Base-by-base conservation (phyloP, 176 grass and related monocot genomes). In the Poa annua region DNA sequence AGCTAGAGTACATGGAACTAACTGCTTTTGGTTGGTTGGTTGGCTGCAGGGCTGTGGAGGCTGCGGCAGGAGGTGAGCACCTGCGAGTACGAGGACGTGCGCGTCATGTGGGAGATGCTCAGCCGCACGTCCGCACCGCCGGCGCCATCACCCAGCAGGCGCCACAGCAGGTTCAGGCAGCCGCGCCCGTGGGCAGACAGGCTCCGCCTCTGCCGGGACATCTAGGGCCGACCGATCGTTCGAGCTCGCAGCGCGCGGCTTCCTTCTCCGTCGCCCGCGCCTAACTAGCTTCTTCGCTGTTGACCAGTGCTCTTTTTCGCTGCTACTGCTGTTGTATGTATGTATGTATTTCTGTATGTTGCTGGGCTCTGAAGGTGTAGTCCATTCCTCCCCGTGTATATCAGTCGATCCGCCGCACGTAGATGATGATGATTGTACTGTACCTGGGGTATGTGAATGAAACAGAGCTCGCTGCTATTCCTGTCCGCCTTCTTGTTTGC, bases 61-160 rank as follows among this genome's bases (percentile, higher is more conserved):
- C 89, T 98, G 55, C 83, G 93, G 93, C 85, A 94, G 76, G 96
- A 98, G 87, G 93, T 98, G 85, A 93, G 96, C 91, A 93, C 96
- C 85, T 98, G 96, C 88, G 96, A 96, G 82, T 98, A 98, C 85
- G 96, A 93, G 77, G 96, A 98, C 84, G 96, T 98, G 83, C 96
- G 82, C 48, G 96, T 98, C 80, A 96, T 98, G 96, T 95, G 96
- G 96, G 96, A 95, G 83, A 93, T 98, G 89, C 96, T 98, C 53
- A 98, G 94, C 80, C 86, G 86, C 36, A 87, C 83, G 19, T 15
- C 71, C 24, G 4, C 78, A 26, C 24, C 78, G 9, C 56, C 83
- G 68, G 41, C 76, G n/a, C 25, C 71, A n/a, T 25, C 80, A n/a
- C 29, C 85, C 54, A 71, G 79, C 54, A 71, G 79, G 61, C 53